A percentile compares a stretch with the other conserved stretches of the same genome.
These are phyloP conservation scores for Heterobasidion annosum DNA, from an alignment of 1,284 basidiomycete species.

Conservation along the genomic window DNA sequence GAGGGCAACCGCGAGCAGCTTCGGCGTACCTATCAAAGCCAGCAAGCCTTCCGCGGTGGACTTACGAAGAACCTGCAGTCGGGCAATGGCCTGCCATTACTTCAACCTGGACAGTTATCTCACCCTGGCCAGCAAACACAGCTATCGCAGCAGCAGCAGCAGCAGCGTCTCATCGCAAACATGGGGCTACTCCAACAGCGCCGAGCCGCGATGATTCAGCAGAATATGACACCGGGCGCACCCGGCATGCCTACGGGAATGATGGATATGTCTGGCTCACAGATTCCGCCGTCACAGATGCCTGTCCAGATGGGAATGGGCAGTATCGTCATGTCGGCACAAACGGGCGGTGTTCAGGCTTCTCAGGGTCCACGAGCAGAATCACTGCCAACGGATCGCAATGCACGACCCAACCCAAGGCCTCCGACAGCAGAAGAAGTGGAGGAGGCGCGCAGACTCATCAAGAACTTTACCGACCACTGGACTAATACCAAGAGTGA, in stretches of 20 bases:
- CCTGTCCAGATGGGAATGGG: background rate
- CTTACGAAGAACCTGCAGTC: constrained; percentile 11
- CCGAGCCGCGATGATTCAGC: background rate
- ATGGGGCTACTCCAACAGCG: background rate
- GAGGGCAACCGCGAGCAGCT: constrained; percentile 44
- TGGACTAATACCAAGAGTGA: constrained; percentile 8
- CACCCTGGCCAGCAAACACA: constrained; percentile 3
- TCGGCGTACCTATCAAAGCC: constrained; percentile 29
- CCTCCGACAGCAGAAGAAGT: background rate
- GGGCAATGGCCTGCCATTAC: constrained; percentile 4
- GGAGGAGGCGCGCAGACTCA: background rate
- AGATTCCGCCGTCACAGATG: background rate
- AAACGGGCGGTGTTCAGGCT: background rate
- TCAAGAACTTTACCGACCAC: constrained; percentile 4
- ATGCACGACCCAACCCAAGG: too few relatives aligned
- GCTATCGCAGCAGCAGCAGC: constrained; percentile 5
- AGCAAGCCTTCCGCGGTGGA: constrained; percentile 27
- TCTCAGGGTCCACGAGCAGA: too few relatives aligned
- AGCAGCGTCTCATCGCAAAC: constrained; percentile 1
- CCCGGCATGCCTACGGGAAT: background rate
- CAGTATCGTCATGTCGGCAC: background rate
- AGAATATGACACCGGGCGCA: background rate
- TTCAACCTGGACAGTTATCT: background rate
- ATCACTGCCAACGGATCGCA: too few relatives aligned
- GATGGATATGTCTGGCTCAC: background rate